Evolutionary conservation across 495 filamentous ascomycete species (phyloP).

Genomic region (Penicillium canariense): DNA sequence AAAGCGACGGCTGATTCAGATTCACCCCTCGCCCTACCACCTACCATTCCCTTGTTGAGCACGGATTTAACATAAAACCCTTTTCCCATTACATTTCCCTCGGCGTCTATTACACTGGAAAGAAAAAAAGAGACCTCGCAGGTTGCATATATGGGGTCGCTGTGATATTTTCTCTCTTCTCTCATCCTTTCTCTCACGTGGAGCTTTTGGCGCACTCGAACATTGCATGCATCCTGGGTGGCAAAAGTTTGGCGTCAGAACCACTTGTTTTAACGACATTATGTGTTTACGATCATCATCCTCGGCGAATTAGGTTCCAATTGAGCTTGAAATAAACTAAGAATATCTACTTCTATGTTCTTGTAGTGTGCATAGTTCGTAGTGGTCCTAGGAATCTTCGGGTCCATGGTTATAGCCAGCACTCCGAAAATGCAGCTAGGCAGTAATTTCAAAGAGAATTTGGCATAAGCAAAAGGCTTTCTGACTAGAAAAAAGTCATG

Average conservation of each 20-base stretch:
- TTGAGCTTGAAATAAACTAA: conserved; percentile 5
- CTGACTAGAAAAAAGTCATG: too few species aligned
- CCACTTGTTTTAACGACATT: conserved; percentile 17
- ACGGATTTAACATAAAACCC: background rate
- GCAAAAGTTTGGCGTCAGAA: conserved; percentile 14
- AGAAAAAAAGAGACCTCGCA: conserved; percentile 8
- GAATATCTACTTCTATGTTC: background rate
- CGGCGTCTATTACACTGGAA: conserved; percentile 14
- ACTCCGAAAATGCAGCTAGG: too few species aligned
- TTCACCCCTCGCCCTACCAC: too few species aligned
- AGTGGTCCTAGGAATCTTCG: too few species aligned
- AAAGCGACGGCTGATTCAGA: background rate
- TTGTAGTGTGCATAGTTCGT: background rate
- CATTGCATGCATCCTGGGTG: conserved; percentile 15
- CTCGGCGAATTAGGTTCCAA: background rate
- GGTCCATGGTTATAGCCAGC: too few species aligned
- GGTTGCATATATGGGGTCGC: conserved; percentile 14
- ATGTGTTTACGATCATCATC: conserved; percentile 15
- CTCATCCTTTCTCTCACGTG: conserved; percentile 13
- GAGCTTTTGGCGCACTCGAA: conserved; percentile 19
- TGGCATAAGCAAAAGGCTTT: too few species aligned
- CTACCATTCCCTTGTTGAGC: conserved; percentile 6
- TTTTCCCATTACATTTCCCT: conserved; percentile 5
- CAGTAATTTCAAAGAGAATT: background rate
- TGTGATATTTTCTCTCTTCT: background rate